A percentile compares a stretch with the other conserved stretches of the same genome.
Evolutionary conservation across 805 yeast genomes (phyloP).

Genomic region (Starmerella gropengiesseri): DNA sequence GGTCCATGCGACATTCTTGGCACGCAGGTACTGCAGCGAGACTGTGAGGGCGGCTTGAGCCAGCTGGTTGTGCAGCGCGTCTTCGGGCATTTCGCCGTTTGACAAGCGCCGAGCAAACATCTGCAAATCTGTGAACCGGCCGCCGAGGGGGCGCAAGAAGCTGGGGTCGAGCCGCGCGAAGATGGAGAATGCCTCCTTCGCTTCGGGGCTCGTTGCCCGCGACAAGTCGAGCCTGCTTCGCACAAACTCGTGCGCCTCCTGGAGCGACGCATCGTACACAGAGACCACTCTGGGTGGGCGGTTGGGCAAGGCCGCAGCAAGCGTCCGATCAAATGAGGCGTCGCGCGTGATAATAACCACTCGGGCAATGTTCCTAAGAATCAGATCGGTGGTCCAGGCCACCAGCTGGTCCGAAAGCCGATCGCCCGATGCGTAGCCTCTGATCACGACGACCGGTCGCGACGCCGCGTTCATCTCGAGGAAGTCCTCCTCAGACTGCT

Average conservation of each 20-base stretch:
- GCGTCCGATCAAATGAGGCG: constrained; percentile 52
- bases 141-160: constrained; percentile 67
- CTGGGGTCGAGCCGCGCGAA: constrained; percentile 25
- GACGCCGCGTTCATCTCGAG: constrained; percentile 19
- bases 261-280: constrained; percentile 69
- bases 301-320: constrained; percentile 68
- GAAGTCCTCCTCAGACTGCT: constrained; percentile 15
- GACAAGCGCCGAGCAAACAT: constrained; percentile 77
- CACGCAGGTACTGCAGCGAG: constrained; percentile 56
- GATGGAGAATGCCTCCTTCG: constrained; percentile 1
- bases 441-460: constrained; percentile 21
- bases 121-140: constrained; percentile 88
- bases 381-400: constrained; percentile 77
- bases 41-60: constrained; percentile 80
- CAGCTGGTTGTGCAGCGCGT: constrained; percentile 70
- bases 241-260: constrained; percentile 62
- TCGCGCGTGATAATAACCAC: constrained; percentile 83
- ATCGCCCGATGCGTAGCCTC: constrained; percentile 22
- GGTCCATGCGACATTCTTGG: constrained; percentile 40
- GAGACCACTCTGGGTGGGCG: constrained; percentile 69
- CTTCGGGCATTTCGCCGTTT: constrained; percentile 73
- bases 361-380: constrained; percentile 73
- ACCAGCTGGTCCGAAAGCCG: constrained; percentile 57
- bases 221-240: constrained; percentile 26
- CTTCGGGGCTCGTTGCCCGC: constrained; percentile 2